Evolutionary conservation across 108 stramenopile genomes (phyloP), one percentile per base, ranked within the genome.

Genomic region (Schizochytrium sp.): DNA sequence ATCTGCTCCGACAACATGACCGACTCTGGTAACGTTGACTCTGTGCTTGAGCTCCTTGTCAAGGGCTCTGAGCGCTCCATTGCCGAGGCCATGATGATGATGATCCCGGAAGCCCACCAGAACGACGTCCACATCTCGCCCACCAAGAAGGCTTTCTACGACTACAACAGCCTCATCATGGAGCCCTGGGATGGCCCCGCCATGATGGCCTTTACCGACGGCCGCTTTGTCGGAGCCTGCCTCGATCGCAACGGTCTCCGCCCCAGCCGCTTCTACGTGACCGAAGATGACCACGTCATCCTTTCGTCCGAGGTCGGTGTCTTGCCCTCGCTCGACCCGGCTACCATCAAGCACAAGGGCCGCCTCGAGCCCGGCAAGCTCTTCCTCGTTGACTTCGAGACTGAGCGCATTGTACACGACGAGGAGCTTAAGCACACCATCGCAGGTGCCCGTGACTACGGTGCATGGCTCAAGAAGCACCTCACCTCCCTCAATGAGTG

Each of bases 101-200:
- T 97, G 96, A 96, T 98, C 87, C 97, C 97, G 12, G 97, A 98
- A 88, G 97, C 97, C 42, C 96, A 97, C 97, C 97, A 99, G 93
- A 98, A 99, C 91, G 92, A 94, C 89, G 38, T 38, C 44, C 94
- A 95, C 89, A 90, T 99, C 61, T 94, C 96, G 44, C 95, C 96
- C 64, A 89, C 96, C 83, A 97, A 98, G 93, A 96, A 96, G 88
- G 95, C 97, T 44, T 99, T 98, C 89, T 99, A 98, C 92, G 97
- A 99, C 92, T 99, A 98, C 95, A 97, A 99, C 91, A 96, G 96
- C 7, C 96, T 96, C 90, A 92, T 98, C 88, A 98, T 98, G 98
- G 98, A 99, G 94, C 98, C 98, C 42, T 99, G 98, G 98, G 98
- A 99, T 92, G 98, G 98, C 72, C 98, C 98, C 46, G 98, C 98